phyloP scores from a whole-genome alignment of 345 rosid species.

The Eucalyptus erythrocorys region DNA sequence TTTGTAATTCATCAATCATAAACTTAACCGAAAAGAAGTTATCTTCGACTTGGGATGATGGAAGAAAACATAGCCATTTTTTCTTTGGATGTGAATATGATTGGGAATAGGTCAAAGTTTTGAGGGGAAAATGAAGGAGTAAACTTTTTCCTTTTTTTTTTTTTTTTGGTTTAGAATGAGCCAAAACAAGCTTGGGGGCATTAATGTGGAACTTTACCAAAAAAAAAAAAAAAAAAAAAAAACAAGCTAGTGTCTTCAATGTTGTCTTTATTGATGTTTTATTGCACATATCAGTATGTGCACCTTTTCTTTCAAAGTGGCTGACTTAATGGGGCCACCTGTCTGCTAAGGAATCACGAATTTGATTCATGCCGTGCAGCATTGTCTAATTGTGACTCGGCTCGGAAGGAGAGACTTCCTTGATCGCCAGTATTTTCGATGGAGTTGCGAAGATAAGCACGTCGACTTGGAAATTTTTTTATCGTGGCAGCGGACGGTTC shows the following conservation, averaged over 20 bases:
- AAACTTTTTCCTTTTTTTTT: background rate
- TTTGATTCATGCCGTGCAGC: background rate
- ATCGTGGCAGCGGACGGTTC: rapidly evolving
- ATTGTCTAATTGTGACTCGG: background rate
- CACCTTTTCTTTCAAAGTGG: background rate
- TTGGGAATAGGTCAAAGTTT: background rate
- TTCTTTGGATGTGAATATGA: background rate
- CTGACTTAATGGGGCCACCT: background rate
- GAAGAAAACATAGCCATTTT: background rate
- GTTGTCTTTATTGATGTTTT: background rate
- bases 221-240: too few species aligned
- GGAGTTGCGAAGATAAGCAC: background rate
- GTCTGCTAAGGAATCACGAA: background rate
- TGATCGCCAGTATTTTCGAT: background rate
- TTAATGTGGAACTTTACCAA: too few species aligned
- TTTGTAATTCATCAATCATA: background rate
- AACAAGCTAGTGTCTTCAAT: background rate
- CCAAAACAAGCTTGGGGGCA: too few species aligned
- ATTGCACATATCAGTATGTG: background rate
- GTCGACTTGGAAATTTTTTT: background rate
- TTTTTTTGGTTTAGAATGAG: background rate
- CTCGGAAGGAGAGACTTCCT: background rate
- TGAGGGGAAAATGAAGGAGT: background rate
- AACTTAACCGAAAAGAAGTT: background rate
- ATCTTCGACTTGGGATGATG: background rate